Conservation (phyloP, 1,284 basidiomycete genomes). For the Testicularia cyperi region DNA sequence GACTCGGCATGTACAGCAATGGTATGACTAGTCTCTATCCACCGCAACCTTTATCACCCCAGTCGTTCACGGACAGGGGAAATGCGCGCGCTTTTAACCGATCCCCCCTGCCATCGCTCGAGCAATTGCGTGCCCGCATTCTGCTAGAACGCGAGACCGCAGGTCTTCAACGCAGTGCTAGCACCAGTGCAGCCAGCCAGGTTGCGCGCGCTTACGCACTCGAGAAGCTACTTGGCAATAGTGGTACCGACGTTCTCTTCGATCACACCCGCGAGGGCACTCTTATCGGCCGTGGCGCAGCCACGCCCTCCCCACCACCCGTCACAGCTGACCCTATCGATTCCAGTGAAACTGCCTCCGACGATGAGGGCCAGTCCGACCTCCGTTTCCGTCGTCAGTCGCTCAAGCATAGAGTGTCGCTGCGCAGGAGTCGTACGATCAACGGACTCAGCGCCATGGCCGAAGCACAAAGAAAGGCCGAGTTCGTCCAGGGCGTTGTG, state of each 20-base stretch:
- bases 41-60: too few relatives aligned
- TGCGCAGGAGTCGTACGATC: constrained; percentile 42
- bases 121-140: constrained; percentile 53
- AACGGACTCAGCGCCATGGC: constrained; percentile 48
- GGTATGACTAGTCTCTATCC: too few relatives aligned
- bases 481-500: constrained; percentile 39
- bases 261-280: constrained; percentile 36
- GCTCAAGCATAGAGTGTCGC: constrained; percentile 9
- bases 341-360: constrained; percentile 23
- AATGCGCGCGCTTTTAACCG: constrained; percentile 21
- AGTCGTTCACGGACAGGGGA: constrained; percentile 9
- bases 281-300: constrained; percentile 21
- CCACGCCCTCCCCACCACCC: constrained; percentile 13
- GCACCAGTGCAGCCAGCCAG: constrained; percentile 51
- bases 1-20: too few relatives aligned
- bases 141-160: constrained; percentile 47
- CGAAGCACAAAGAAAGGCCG: constrained; percentile 43
- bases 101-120: constrained; percentile 53
- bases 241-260: constrained; percentile 34
- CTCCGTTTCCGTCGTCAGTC: constrained; percentile 13
- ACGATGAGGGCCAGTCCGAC: constrained; percentile 24
- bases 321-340: constrained; percentile 5
- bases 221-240: constrained; percentile 55
- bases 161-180: constrained; percentile 46
- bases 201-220: constrained; percentile 56